phyloP scores from a whole-genome alignment of 2,329 filamentous ascomycete genomes.

The Colletotrichum limetticola region DNA sequence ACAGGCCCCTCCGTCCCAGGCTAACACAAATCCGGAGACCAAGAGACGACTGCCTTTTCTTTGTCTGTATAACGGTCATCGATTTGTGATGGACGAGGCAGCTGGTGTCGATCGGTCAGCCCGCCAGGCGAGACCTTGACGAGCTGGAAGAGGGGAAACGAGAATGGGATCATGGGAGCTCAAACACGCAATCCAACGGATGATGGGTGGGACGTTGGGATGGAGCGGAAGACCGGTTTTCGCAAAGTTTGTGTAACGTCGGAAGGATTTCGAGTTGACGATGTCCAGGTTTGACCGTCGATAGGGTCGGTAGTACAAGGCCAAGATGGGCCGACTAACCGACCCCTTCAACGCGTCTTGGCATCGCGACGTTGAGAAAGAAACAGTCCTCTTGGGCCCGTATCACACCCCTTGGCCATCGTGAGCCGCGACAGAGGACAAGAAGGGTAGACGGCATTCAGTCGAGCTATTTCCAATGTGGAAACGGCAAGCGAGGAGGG shows the following conservation, averaged over 20 bases:
- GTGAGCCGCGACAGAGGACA: background rate
- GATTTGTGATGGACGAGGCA: background rate
- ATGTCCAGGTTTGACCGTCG: constrained; percentile 20
- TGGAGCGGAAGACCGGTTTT: background rate
- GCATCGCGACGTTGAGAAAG: constrained; percentile 30
- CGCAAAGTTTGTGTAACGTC: background rate
- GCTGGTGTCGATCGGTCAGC: background rate
- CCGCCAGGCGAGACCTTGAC: background rate
- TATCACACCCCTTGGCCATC: constrained; percentile 1
- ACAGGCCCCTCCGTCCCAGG: background rate
- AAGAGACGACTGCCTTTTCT: background rate
- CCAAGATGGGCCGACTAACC: background rate
- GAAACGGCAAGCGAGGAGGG: constrained; percentile 18
- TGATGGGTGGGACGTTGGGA: background rate
- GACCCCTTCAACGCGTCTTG: background rate
- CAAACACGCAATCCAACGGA: background rate
- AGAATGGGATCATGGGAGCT: too few species aligned
- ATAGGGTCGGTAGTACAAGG: constrained; percentile 10
- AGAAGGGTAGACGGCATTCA: background rate
- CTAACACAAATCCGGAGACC: constrained; percentile 21
- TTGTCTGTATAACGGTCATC: constrained; percentile 32
- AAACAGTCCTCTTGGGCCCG: constrained; percentile 11
- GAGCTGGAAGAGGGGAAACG: background rate
- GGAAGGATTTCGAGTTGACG: background rate
- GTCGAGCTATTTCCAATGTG: constrained; percentile 26